These are phyloP conservation scores for Cladosporium cucumerinum DNA, from an alignment of 2,329 filamentous ascomycete genomes.

Conservation along the genomic window DNA sequence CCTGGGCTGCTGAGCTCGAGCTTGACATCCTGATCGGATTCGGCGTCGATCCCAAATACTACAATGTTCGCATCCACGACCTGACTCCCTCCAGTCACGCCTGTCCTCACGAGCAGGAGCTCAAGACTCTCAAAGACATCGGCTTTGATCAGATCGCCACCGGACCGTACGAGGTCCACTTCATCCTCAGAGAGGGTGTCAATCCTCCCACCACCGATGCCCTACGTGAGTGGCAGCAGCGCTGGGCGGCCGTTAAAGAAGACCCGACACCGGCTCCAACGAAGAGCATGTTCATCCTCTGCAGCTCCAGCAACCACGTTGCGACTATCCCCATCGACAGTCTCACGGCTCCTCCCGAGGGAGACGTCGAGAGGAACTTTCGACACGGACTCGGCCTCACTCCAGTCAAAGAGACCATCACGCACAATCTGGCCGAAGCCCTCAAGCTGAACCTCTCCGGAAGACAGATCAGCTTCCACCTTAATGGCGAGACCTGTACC, in stretches of 20 bases:
- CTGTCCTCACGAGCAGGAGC: not conserved
- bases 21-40: constrained; percentile 54
- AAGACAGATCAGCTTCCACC: not conserved
- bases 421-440: not conserved
- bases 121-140: not conserved
- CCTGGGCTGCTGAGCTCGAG: constrained; percentile 68
- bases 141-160: not conserved
- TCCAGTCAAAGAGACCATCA: not conserved
- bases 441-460: not conserved
- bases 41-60: not conserved
- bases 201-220: not conserved
- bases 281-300: not conserved
- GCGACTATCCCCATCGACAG: not conserved
- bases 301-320: not conserved
- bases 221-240: not conserved
- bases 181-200: not conserved
- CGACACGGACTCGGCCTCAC: not conserved
- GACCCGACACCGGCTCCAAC: not conserved
- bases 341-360: not conserved
- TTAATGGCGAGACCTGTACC: not conserved
- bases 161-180: constrained; percentile 1
- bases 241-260: not conserved
- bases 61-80: not conserved
- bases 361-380: not conserved
- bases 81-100: not conserved